Conservation (phyloP, 768 basidiomycete species). For the Naganishia randhawae region DNA sequence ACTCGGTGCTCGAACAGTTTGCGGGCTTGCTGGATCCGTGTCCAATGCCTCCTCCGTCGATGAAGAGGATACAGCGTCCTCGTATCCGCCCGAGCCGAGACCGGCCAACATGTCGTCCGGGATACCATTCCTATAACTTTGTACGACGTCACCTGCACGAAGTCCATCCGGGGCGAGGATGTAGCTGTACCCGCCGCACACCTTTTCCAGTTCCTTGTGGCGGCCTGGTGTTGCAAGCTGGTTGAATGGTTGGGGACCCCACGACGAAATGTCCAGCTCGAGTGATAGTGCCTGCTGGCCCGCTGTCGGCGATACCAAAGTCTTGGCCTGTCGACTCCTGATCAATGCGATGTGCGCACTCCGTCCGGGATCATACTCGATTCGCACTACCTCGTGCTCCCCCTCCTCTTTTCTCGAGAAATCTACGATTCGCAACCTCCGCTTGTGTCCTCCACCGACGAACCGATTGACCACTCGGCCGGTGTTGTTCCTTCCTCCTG, state of each 20-base stretch:
- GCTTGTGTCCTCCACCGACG: conserved; percentile 85
- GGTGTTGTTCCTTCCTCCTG: conserved; percentile 76
- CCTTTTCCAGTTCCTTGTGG: conserved; percentile 30
- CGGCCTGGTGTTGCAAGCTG: neutral
- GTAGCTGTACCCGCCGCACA: conserved; percentile 66
- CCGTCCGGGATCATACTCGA: conserved; percentile 94
- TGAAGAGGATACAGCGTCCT: conserved; percentile 21
- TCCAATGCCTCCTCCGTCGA: conserved; percentile 3
- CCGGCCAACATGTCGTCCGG: conserved; percentile 67
- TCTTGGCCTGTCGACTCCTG: conserved; percentile 55
- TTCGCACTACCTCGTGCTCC: conserved; percentile 80
- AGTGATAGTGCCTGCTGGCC: conserved; percentile 26
- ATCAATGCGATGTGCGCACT: conserved; percentile 91
- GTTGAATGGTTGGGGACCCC: conserved; percentile 23
- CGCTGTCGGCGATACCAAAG: conserved; percentile 27
- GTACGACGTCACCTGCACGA: conserved; percentile 79
- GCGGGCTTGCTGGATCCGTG: conserved; percentile 31
- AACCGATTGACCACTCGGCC: conserved; percentile 84
- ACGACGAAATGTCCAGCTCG: conserved; percentile 29
- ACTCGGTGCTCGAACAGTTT: conserved; percentile 34
- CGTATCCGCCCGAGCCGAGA: conserved; percentile 32
- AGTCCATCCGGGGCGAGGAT: conserved; percentile 88
- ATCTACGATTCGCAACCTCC: conserved; percentile 80
- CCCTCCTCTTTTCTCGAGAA: conserved; percentile 75
- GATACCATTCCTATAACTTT: conserved; percentile 79